These are phyloP conservation scores for Cladosporium oxysporum DNA, from an alignment of 2,329 filamentous ascomycete genomes.

Conservation along the genomic window DNA sequence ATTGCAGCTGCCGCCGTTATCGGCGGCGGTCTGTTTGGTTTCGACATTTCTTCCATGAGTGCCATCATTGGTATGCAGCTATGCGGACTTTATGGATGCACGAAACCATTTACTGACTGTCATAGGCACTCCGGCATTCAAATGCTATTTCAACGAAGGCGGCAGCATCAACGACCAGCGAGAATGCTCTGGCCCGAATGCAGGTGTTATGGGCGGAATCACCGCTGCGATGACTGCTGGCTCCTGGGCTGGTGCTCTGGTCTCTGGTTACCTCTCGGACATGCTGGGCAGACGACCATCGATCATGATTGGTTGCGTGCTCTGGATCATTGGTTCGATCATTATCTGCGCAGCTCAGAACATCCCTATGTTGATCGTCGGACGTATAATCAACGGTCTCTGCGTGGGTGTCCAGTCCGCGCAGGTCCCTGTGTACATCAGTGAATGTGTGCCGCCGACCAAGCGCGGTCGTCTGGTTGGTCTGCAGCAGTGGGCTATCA, in stretches of 20 bases:
- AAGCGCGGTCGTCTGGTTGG: conserved; percentile 67
- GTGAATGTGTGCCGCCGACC: conserved; percentile 60
- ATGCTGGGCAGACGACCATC: conserved; percentile 54
- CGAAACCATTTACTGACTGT: conserved; percentile 50
- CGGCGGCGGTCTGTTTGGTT: conserved; percentile 73
- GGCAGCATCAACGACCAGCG: conserved; percentile 38
- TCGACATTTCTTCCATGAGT: conserved; percentile 76
- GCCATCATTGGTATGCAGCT: conserved; percentile 39
- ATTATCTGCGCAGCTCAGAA: conserved; percentile 65
- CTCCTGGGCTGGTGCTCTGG: conserved; percentile 64
- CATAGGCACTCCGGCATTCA: conserved; percentile 61
- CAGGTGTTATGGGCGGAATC: conserved; percentile 64
- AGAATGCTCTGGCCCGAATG: conserved; percentile 53
- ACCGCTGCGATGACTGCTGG: conserved; percentile 71
- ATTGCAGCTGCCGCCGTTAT: conserved; percentile 60
- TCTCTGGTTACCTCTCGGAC: conserved; percentile 61
- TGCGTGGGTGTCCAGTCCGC: conserved; percentile 71
- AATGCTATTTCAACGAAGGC: conserved; percentile 67
- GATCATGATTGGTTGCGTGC: conserved; percentile 52
- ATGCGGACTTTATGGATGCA: too few species aligned
- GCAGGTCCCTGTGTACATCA: conserved; percentile 65
- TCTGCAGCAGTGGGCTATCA: conserved; percentile 73
- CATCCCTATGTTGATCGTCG: conserved; percentile 68
- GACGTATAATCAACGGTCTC: conserved; percentile 68
- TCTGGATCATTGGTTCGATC: conserved; percentile 55